These are phyloP conservation scores for Globisporangium spinosum DNA, from an alignment of 352 stramenopile genomes.

Conservation along the genomic window DNA sequence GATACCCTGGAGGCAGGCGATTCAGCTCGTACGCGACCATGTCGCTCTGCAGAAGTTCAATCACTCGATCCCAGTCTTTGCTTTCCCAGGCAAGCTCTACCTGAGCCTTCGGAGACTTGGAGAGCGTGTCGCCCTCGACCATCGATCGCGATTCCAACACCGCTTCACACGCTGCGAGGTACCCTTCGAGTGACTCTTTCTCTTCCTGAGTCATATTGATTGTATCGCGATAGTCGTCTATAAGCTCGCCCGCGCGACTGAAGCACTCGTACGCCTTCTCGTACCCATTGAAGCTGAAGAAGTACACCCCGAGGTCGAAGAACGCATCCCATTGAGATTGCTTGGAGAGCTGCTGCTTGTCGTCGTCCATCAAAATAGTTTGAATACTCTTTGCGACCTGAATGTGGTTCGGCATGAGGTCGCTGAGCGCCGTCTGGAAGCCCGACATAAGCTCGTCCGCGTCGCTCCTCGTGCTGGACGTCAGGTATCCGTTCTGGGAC, in stretches of 20 bases:
- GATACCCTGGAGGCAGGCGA: slow-evolving; percentile 32
- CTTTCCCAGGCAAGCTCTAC: slow-evolving; percentile 46
- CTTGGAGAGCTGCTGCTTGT: slow-evolving; percentile 32
- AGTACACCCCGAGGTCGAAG: slow-evolving; percentile 67
- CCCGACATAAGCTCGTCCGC: slow-evolving; percentile 56
- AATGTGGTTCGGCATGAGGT: slow-evolving; percentile 53
- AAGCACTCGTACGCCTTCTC: slow-evolving; percentile 79
- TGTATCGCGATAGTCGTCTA: slow-evolving; percentile 32
- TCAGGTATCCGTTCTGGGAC: slow-evolving; percentile 70
- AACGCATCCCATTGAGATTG: slow-evolving; percentile 59
- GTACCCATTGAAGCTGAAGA: slow-evolving; percentile 73
- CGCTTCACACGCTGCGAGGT: slow-evolving; percentile 63
- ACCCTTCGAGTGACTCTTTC: slow-evolving; percentile 52
- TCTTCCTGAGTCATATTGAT: slow-evolving; percentile 26
- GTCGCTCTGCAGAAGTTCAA: slow-evolving; percentile 43
- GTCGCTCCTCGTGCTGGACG: slow-evolving; percentile 55
- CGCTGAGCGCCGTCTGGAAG: slow-evolving; percentile 68
- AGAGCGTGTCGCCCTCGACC: slow-evolving; percentile 27
- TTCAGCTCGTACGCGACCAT: slow-evolving; percentile 35
- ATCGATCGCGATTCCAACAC: slow-evolving; percentile 50
- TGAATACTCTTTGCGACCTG: slow-evolving; percentile 66
- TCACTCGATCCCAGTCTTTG: slow-evolving; percentile 46
- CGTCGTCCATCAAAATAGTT: slow-evolving; percentile 41
- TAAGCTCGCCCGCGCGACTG: slow-evolving; percentile 51
- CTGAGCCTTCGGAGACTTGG: slow-evolving; percentile 35